Evolutionary conservation across 139 green algal genomes (phyloP), one percentile per base, ranked within the genome.

Genomic region (Zygnema circumcarinatum): DNA sequence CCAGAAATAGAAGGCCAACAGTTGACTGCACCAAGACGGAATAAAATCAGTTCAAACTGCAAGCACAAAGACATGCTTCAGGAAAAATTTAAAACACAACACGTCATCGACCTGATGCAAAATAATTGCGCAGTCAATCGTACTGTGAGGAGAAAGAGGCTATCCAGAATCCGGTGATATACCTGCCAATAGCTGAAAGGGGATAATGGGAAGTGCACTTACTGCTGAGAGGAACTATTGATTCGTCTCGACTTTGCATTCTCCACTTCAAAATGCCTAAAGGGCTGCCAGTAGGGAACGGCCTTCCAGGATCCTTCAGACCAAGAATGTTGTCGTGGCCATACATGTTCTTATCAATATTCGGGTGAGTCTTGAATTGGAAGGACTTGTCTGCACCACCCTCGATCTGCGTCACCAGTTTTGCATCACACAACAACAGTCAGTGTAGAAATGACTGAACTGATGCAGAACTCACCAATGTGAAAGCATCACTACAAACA

Each of bases 311-410:
- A 91, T 99, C 96, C 87, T 98, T 98, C 38, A 99, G 93, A 0
- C 92, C 94, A 62, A 99, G 92, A 21, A 96, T 80, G 83, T 90
- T 94, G n/a, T 95, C 76, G 1, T 40, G 85, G 67, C 67, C 90
- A 93, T 98, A 98, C 38, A 94, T 81, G 29, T 87, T 91, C 92
- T 99, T 99, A 95, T 99, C 97, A 88, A 99, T 99, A 92, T 99
- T 99, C 79, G 97, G 97, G 88, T 99, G 97, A 72, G 97, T 99
- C 94, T 99, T 99, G 95, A 99, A 99, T 90, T 98, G 95, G 93
- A 97, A 98, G 16, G 93, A 95, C n/a, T 90, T 72, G 89, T 98
- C 96, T 35, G 88, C 47, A 11, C 91, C 93, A 79, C 84, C 52
- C 0, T 92, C 85, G 33, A 91, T 75, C 79, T 92, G 38, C 32